Percentiles rank a stretch among this genome's conserved stretches.
These are phyloP conservation scores for Diplosphaera chodatii DNA, from an alignment of 139 green algal genomes.

Conservation along the genomic window DNA sequence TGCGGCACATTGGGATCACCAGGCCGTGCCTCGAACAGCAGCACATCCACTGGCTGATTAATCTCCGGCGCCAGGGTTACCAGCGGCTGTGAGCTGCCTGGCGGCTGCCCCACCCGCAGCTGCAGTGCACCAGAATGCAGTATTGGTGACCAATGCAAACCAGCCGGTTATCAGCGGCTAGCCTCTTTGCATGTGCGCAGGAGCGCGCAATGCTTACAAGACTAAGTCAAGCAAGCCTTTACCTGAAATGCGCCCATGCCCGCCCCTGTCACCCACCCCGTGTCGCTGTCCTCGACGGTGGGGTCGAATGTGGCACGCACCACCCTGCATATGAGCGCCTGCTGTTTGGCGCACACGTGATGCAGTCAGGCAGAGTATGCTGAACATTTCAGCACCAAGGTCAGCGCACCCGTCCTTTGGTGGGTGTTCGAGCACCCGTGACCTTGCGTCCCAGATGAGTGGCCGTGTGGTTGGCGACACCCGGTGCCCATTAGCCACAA, in stretches of 20 bases:
- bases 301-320: conserved; percentile 21
- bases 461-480: conserved; percentile 37
- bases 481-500: conserved; percentile 38
- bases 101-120: conserved; percentile 36
- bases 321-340: conserved; percentile 25
- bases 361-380: no score
- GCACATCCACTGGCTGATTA: conserved; percentile 8
- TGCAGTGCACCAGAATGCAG: no score
- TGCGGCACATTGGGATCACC: conserved; percentile 30
- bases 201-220: no score
- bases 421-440: background rate
- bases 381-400: no score
- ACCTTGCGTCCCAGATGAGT: conserved; percentile 30
- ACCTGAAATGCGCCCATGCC: conserved; percentile 34
- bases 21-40: conserved; percentile 29
- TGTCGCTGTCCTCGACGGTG: conserved; percentile 24
- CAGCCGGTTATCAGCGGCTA: no score
- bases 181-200: no score
- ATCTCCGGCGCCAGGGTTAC: conserved; percentile 15
- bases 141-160: no score
- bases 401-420: conserved; percentile 17
- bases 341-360: no score
- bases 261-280: conserved; percentile 25
- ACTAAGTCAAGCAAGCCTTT: no score
- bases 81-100: conserved; percentile 27